A percentile compares a stretch with the other conserved stretches of the same genome.
These are phyloP conservation scores for Entomophthora muscae DNA, from an alignment of 371 early-diverging fungal genomes.

Conservation along the genomic window DNA sequence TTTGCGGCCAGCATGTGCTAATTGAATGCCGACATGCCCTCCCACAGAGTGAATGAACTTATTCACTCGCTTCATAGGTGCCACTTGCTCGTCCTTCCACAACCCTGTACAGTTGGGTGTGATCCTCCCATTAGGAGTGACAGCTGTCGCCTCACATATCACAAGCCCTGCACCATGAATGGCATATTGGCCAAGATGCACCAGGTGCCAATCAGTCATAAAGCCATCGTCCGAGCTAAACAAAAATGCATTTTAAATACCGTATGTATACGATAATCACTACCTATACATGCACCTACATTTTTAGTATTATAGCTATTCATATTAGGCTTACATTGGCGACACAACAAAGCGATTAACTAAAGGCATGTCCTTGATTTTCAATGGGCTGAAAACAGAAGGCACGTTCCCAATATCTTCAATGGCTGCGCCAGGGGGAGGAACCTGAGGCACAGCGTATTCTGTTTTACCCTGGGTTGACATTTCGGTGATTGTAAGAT, in stretches of 20 bases:
- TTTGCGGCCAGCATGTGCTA: conserved; percentile 73
- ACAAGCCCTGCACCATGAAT: conserved; percentile 52
- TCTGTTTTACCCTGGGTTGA: too few relatives aligned
- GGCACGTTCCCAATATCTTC: too few relatives aligned
- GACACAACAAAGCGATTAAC: conserved; percentile 60
- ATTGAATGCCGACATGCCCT: conserved; percentile 43
- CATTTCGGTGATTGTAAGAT: too few relatives aligned
- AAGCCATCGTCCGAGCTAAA: conserved; percentile 39
- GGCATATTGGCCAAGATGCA: conserved; percentile 50
- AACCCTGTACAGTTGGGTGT: conserved; percentile 54
- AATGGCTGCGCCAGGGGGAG: too few relatives aligned
- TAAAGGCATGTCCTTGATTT: conserved; percentile 29
- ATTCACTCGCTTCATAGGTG: conserved; percentile 32
- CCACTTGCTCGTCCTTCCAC: conserved; percentile 60
- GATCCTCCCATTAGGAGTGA: conserved; percentile 55
- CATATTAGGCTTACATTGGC: conserved; percentile 55
- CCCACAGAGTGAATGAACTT: conserved; percentile 43
- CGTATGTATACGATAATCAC: not conserved
- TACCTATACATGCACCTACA: not conserved
- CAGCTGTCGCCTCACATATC: conserved; percentile 64
- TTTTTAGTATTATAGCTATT: not conserved
- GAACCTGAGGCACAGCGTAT: too few relatives aligned
- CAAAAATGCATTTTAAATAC: conserved; percentile 20
- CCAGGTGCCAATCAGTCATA: conserved; percentile 38
- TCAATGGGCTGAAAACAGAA: conserved; percentile 46